Conservation (phyloP, 306 rosid species). For the Pyrus pyrifolia region DNA sequence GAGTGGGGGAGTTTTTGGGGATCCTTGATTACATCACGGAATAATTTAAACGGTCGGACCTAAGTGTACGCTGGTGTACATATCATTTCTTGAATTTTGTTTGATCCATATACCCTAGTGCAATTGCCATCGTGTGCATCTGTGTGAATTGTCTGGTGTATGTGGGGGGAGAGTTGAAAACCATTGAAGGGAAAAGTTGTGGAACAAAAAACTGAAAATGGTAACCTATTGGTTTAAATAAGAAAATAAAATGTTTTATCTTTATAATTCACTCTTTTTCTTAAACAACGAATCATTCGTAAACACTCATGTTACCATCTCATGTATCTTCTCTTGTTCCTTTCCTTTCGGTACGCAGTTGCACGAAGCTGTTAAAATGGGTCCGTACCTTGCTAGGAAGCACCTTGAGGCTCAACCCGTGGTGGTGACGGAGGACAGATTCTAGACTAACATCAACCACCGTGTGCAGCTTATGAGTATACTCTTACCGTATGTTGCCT, state of each 20-base stretch:
- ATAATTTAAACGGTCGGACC: not conserved
- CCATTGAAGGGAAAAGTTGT: not conserved
- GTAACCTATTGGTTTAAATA: not conserved
- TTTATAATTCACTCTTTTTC: not conserved
- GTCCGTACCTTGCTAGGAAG: conserved; percentile 63
- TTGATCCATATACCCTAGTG: not conserved
- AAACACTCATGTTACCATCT: not conserved
- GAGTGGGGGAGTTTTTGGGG: not conserved
- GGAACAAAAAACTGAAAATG: not conserved
- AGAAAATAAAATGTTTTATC: not conserved
- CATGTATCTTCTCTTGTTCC: not conserved
- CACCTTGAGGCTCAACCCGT: conserved; percentile 60
- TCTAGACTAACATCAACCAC: conserved; percentile 18
- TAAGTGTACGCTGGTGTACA: not conserved
- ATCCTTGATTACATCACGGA: not conserved
- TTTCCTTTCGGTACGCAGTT: conserved; percentile 41
- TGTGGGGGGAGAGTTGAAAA: not conserved
- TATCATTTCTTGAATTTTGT: not conserved
- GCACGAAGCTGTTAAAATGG: conserved; percentile 60
- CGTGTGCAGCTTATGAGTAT: not conserved
- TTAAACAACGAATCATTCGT: not conserved
- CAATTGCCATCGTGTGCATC: not conserved
- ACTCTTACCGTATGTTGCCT: not conserved
- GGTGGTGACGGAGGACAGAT: conserved; percentile 81
- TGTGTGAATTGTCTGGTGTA: not conserved